Base-by-base conservation (phyloP, 305 asterid species). In the Striga hermonthica region DNA sequence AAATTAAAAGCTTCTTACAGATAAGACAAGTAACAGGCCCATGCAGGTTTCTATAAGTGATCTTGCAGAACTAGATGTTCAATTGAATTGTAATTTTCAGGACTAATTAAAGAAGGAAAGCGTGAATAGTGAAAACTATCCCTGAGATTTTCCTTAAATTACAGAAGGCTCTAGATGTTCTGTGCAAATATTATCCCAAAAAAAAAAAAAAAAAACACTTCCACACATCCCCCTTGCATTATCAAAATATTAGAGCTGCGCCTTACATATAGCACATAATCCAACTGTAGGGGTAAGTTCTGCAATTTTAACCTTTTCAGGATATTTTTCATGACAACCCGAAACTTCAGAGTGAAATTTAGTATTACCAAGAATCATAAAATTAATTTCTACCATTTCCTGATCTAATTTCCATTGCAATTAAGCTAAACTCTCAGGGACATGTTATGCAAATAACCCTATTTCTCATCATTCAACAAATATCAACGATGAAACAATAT, bases 1-100 rank as follows among this genome's bases (percentile, higher is more conserved):
- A 36, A 68, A 12, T 36, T 67, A 34, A 31, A 72, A 62, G 37
- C 58, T 59, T 12, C 9, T 52, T 34, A 57, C 22, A 44, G 40
- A 61, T 49, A 28, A 35, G 13, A 57, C 8, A 59, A 35, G 34
- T 1, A 40, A 45, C n/a, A 35, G 16, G 41, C 54, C 7, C 37
- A 34, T 3, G 49, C 3, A 12, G 13, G 4, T 3, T 9, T 45
- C 22, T 11, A 12, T 48, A 43, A 3, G 22, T 48, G 22, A 12
- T 48, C 4, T n/a, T 48, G 54, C 54, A 48, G 4, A 48, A 43
- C 4, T 7, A 12, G 9, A 8, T 3, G 10, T n/a, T 7, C 3
- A 43, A 7, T 43, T 9, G 3, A 6, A 22, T 22, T 43, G 7
- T 43, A 39, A 5, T 14, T 13, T 50, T 50, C 8, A 16, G 35